These are phyloP conservation scores for Diplocarpon mali DNA, from an alignment of 2,329 filamentous ascomycete genomes.

Conservation along the genomic window DNA sequence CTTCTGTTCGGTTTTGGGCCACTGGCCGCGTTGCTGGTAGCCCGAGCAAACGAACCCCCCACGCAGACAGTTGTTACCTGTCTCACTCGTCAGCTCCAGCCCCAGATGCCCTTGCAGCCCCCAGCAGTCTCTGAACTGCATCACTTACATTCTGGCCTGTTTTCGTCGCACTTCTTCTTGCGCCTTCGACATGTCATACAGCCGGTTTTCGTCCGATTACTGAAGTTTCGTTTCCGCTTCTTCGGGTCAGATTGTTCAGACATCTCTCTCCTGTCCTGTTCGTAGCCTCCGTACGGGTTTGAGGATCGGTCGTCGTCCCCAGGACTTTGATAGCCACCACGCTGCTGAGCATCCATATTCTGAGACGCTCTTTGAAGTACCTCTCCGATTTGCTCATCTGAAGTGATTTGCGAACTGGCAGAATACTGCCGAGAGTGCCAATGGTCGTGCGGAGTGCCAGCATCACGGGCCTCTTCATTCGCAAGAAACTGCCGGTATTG, in stretches of 20 bases:
- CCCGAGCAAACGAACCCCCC: conserved; percentile 87
- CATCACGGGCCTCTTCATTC: conserved; percentile 18
- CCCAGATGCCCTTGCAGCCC: not conserved
- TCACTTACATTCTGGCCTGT: conserved; percentile 76
- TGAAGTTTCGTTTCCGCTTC: conserved; percentile 72
- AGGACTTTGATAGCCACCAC: conserved; percentile 29
- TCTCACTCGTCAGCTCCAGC: conserved; percentile 5
- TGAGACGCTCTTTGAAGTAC: conserved; percentile 39
- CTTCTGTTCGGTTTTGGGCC: conserved; percentile 66
- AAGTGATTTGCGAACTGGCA: conserved; percentile 35
- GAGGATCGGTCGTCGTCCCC: conserved; percentile 28
- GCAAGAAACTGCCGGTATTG: conserved; percentile 21
- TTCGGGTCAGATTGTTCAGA: conserved; percentile 49
- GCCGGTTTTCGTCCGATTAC: conserved; percentile 90
- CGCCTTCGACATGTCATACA: conserved; percentile 84
- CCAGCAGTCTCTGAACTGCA: not conserved
- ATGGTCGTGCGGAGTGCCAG: conserved; percentile 12
- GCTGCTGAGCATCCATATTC: conserved; percentile 26
- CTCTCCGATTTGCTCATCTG: conserved; percentile 40
- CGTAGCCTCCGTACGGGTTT: conserved; percentile 28
- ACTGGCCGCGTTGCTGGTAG: conserved; percentile 69
- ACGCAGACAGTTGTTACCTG: conserved; percentile 80
- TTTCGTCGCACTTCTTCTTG: conserved; percentile 98
- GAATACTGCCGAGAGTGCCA: conserved; percentile 25
- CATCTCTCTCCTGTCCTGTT: conserved; percentile 25